Evolutionary conservation across 2,329 filamentous ascomycete genomes (phyloP), one percentile per base, ranked within the genome.

Genomic region (Daldinia sp.): DNA sequence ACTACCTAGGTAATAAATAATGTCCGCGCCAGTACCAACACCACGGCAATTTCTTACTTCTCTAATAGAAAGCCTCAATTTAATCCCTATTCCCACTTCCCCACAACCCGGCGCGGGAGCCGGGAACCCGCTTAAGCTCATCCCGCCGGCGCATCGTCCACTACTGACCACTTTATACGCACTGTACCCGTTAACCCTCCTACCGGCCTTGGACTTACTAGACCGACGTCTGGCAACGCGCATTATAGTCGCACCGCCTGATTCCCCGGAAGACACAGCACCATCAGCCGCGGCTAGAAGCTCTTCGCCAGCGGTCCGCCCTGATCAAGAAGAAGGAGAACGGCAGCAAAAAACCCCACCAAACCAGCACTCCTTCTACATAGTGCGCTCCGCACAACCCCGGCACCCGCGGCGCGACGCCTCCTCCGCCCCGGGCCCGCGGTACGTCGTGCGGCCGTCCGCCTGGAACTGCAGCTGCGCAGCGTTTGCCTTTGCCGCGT

Each of bases 401-500:
- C 63, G 70, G 55, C 74, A 57, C 64, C 74, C 57, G 58, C 70
- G 48, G 61, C 72, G 8, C 19, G 51, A 30, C 6, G 11, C 51
- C 2, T 43, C 47, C 25, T 34, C 51, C 9, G 2, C 23, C 17
- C 13, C 56, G 4, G 60, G 63, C 30, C 57, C 48, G 60, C 66
- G 49, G 64, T 96, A 97, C 77, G 81, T 91, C 70, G 91, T 98
- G 13, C 86, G 89, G 8, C 82, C 94, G 1, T 70, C 76, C 0
- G 87, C 90, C 1, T 98, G 95, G 95, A 93, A 90, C 76, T 99
- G 95, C 77, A 92, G 87, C 1, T 99, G 95, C 79, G 90, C 93
- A 3, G 89, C 88, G 1, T 98, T 98, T 76, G 84, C 90, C 0
- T 89, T 96, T 65, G 82, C 89, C 17, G 85, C 89, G 2, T 94